These are phyloP conservation scores for Aspergillus sp. DNA, from an alignment of 2,329 filamentous ascomycete genomes.

Conservation along the genomic window DNA sequence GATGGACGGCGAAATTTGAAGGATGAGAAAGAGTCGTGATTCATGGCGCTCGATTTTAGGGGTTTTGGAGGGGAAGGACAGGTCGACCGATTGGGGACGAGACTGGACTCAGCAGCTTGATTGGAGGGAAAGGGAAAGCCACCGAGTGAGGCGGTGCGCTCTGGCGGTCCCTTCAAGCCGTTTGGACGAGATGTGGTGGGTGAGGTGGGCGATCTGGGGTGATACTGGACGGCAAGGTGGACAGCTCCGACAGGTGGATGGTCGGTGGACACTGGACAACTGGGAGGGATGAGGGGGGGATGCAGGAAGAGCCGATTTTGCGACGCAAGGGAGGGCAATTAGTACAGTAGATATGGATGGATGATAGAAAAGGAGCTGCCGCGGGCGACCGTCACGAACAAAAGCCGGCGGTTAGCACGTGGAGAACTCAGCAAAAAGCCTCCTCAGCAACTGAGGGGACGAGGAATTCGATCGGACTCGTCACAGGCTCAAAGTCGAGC, in stretches of 20 bases:
- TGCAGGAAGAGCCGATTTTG: constrained; percentile 21
- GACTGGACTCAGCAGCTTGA: constrained; percentile 18
- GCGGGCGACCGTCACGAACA: constrained; percentile 17
- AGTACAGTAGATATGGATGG: not conserved
- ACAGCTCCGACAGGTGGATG: constrained; percentile 14
- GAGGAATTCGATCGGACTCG: not conserved
- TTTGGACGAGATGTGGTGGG: constrained; percentile 13
- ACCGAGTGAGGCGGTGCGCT: constrained; percentile 26
- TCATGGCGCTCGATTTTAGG: constrained; percentile 35
- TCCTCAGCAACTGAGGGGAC: not conserved
- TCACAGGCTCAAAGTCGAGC: not conserved
- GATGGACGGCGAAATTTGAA: constrained; percentile 42
- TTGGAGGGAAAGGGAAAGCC: constrained; percentile 25
- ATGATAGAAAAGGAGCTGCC: constrained; percentile 17
- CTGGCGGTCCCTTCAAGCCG: constrained; percentile 19
- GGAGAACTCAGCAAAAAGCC: constrained; percentile 17
- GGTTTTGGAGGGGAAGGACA: constrained; percentile 26
- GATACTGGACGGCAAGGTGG: constrained; percentile 20
- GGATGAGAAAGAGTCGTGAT: constrained; percentile 35
- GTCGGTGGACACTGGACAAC: constrained; percentile 9
- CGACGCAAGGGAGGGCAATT: constrained; percentile 22
- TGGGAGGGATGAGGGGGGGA: constrained; percentile 17
- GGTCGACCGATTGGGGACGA: constrained; percentile 19
- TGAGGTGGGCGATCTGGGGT: constrained; percentile 9
- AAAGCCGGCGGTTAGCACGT: constrained; percentile 25